Evolutionary conservation across 371 early-diverging fungal genomes (phyloP).

Genomic region (Thermomucor indicae-seudaticae): DNA sequence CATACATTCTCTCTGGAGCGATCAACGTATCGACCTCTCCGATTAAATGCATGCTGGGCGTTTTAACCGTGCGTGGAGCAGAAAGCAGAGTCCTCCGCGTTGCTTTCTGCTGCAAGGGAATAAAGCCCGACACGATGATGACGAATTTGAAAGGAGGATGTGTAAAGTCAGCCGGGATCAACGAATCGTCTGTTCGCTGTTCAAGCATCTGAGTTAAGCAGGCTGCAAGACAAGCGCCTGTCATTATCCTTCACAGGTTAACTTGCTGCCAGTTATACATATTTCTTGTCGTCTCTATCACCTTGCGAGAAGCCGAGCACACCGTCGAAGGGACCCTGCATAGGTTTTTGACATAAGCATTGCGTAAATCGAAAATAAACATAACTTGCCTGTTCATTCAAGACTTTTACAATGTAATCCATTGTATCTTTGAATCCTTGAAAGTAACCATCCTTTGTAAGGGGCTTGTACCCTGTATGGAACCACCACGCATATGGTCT

Average conservation of each 20-base stretch:
- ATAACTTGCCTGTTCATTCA: conserved; percentile 47
- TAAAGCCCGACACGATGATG: conserved; percentile 60
- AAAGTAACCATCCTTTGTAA: conserved; percentile 32
- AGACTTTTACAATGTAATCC: conserved; percentile 33
- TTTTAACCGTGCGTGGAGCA: conserved; percentile 23
- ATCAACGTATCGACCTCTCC: conserved; percentile 57
- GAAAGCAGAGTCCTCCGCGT: conserved; percentile 30
- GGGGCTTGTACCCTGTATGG: conserved; percentile 4
- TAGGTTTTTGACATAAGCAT: not conserved
- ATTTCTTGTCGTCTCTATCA: not conserved
- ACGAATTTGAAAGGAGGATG: conserved; percentile 56
- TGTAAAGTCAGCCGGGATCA: conserved; percentile 23
- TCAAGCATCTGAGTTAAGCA: conserved; percentile 48
- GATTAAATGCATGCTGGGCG: conserved; percentile 68
- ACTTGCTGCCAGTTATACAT: not conserved
- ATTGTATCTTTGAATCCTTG: conserved; percentile 59
- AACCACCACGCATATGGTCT: conserved; percentile 65
- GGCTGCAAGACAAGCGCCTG: conserved; percentile 61
- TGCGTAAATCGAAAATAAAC: too few relatives aligned
- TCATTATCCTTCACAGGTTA: not conserved
- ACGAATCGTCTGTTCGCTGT: conserved; percentile 8
- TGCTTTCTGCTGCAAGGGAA: conserved; percentile 24
- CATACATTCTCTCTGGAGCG: conserved; percentile 35
- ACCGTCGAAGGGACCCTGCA: conserved; percentile 68
- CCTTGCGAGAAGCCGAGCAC: conserved; percentile 74